These are phyloP conservation scores for Staphylotrichum tortipilum DNA, from an alignment of 495 filamentous ascomycete species.

Conservation along the genomic window DNA sequence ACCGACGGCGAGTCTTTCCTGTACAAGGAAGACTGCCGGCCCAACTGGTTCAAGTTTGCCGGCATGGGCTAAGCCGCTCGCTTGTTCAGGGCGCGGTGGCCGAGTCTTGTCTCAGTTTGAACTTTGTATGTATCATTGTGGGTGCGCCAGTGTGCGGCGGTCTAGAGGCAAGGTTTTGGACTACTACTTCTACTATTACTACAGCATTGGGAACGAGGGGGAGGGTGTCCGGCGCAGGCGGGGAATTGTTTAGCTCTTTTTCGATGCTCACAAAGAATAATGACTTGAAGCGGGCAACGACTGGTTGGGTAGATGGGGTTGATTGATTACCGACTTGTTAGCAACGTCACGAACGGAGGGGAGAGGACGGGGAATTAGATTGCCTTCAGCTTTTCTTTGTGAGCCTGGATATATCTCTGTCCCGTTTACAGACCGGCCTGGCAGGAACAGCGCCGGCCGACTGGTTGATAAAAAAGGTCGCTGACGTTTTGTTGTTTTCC, in stretches of 20 bases:
- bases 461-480: no score
- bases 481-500: background rate
- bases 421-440: no score
- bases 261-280: background rate
- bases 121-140: slow-evolving; percentile 3
- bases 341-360: no score
- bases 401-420: no score
- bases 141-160: no score
- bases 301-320: background rate
- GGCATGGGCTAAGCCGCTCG: slow-evolving; percentile 68
- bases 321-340: no score
- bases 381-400: no score
- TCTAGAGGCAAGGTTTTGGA: slow-evolving; percentile 6
- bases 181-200: no score
- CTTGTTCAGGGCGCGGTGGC: background rate
- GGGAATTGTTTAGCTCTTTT: background rate
- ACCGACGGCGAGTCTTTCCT: slow-evolving; percentile 81
- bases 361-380: no score
- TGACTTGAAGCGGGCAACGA: no score
- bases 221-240: slow-evolving; percentile 14
- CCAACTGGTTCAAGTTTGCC: slow-evolving; percentile 92
- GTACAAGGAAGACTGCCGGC: slow-evolving; percentile 86
- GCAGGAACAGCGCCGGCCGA: no score
- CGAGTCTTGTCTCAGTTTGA: no score
- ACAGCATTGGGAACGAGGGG: background rate